A percentile compares a stretch with the other conserved stretches of the same genome.
These are phyloP conservation scores for Trypanosoma cruzi DNA, from an alignment of 208 protist species.

Conservation along the genomic window DNA sequence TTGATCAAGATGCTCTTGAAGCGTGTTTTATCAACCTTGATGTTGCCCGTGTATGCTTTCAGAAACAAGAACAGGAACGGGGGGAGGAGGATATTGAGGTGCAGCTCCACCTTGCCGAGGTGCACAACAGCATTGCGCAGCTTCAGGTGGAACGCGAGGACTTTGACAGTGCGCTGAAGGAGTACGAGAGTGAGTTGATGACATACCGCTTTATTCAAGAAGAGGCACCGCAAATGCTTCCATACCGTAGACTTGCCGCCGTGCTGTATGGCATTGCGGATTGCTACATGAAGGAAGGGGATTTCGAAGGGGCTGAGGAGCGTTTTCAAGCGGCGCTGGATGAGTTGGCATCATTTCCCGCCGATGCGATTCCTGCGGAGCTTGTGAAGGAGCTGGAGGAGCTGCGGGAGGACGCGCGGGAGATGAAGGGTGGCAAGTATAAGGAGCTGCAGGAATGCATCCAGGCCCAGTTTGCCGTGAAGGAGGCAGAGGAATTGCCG, in stretches of 20 bases:
- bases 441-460: slow-evolving; percentile 67
- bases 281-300: slow-evolving; percentile 84
- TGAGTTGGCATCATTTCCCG: slow-evolving; percentile 59
- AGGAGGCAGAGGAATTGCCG: slow-evolving; percentile 56
- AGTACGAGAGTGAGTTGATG: slow-evolving; percentile 85
- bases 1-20: slow-evolving; percentile 76
- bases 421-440: slow-evolving; percentile 82
- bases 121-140: slow-evolving; percentile 85
- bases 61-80: slow-evolving; percentile 60
- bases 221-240: slow-evolving; percentile 31
- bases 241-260: slow-evolving; percentile 53
- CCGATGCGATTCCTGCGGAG: slow-evolving; percentile 41
- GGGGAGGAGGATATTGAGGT: slow-evolving; percentile 42
- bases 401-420: slow-evolving; percentile 70
- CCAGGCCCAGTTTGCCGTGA: slow-evolving; percentile 65
- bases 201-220: slow-evolving; percentile 76
- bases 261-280: slow-evolving; percentile 81
- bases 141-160: slow-evolving; percentile 81
- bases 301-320: slow-evolving; percentile 84
- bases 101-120: slow-evolving; percentile 70
- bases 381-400: slow-evolving; percentile 74
- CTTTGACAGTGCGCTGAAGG: slow-evolving; percentile 68
- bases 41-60: slow-evolving; percentile 76
- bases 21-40: slow-evolving; percentile 89
- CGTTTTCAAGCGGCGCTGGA: slow-evolving; percentile 60